Base-by-base conservation (phyloP, 768 basidiomycete genomes). In the Leccinum olivaceopallidum region DNA sequence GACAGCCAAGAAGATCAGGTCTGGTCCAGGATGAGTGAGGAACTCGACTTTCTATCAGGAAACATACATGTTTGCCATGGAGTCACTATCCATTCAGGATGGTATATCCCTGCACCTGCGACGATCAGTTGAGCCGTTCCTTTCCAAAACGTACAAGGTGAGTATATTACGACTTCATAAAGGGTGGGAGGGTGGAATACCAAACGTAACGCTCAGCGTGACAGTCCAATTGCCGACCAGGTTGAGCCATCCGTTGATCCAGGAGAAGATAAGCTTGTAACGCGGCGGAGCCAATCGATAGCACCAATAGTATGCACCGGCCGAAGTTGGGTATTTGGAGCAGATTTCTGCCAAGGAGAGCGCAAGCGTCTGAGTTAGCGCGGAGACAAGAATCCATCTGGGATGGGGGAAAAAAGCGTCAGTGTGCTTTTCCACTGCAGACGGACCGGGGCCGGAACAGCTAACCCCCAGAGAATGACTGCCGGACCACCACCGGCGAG, bases 181-280 rank as follows among this genome's bases (percentile, higher is more conserved):
- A 36, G 16, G 20, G 20, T 48, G 32, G n/a, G 34, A 37, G 0
- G 2, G 22, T 32, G 1, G 34, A 39, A 22, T 59, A 71, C 84
- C 85, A 66, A 89, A 89, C 4, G 82, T 85, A 6, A 86, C 86
- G 10, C 85, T 86, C 39, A 88, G 66, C n/a, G 84, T 81, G 59
- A 85, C 79, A 0, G 83, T 88, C 86, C 87, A 89, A 14, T 87
- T 84, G 26, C 87, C 87, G 30, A 86, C 85, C 65, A 87, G 76
- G 2, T 83, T 85, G 18, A 88, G 72, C 87, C 87, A 89, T 6
- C 87, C 87, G 58, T 85, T 84, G 52, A 88, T 82, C 83, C 87
- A 89, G 16, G 83, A 85, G 3, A 81, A 71, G 9, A 86, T 64
- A 7, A 86, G 72, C 56, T 82, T 77, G 58, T 77, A 79, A 53